Evolutionary conservation across 345 rosid genomes (phyloP), one percentile per base, ranked within the genome.

Genomic region (Passiflora organensis): DNA sequence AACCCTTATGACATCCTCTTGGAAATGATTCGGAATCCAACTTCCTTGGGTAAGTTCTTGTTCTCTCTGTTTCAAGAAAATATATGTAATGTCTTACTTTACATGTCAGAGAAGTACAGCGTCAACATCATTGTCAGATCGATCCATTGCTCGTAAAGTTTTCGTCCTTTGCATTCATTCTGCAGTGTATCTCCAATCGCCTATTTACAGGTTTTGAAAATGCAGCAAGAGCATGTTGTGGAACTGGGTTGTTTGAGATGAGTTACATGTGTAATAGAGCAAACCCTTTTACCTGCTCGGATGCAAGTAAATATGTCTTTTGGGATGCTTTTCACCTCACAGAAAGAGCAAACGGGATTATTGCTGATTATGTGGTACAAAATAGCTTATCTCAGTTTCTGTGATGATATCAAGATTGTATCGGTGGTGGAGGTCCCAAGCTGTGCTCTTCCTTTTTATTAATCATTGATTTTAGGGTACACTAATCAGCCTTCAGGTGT

Each of bases 1-100:
- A 75, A 76, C 63, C 74, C 73, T 6, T 80, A 82, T 24, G 70
- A 71, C 67, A 60, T 78, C 16, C 55, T 78, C 14, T 51, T 62
- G 71, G 22, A 54, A 24, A 66, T 82, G 38, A 67, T 85, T 18
- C 39, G 41, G 48, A 51, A 50, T 39, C 49, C 64, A 25, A 6
- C 17, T 50, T 51, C 41, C 13, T 49, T 23, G 1, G 56, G 64
- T 50, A 60, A 60, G 56, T 49, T 50, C 19, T 24, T 38, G 4
- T 6, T 11, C 23, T 20, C 4, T 6, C 39, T 5, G 39, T 39
- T 39, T 21, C 2, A 28, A 28, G 34, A 28, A 28, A 8, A 28
- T 28, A 2, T 3, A 28, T 28, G 34, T 8, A 28, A 28, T 28
- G 34, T n/a, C n/a, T n/a, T n/a, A 28, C 34, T 28, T 2, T 28